Conservation (phyloP, 192 early-diverging fungal genomes). For the Backusella tarrabulga region DNA sequence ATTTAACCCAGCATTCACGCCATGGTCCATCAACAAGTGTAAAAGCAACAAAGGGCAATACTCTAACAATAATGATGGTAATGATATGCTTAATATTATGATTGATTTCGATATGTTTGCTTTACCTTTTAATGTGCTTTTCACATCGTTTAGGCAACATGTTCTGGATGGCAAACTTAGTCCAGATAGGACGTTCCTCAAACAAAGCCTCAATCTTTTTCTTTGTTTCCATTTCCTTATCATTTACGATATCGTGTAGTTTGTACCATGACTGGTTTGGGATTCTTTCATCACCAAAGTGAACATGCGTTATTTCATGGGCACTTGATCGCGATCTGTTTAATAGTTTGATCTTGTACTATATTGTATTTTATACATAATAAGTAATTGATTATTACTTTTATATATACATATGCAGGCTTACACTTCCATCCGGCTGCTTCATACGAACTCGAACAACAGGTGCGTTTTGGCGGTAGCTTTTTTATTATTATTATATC, state of each 20-base stretch:
- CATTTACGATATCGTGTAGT: neutral
- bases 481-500: neutral
- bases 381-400: neutral
- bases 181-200: conserved; percentile 46
- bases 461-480: conserved; percentile 51
- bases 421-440: conserved; percentile 42
- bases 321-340: conserved; percentile 23
- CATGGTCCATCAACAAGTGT: conserved; percentile 43
- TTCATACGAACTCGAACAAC: conserved; percentile 48
- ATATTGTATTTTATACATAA: neutral
- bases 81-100: too few relatives aligned
- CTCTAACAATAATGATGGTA: too few relatives aligned
- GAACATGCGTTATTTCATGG: conserved; percentile 16
- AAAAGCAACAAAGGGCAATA: conserved; percentile 22
- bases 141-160: conserved; percentile 14
- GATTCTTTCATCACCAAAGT: conserved; percentile 28
- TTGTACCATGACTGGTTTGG: conserved; percentile 13
- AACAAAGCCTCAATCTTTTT: conserved; percentile 27
- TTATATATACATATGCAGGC: neutral
- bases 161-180: conserved; percentile 31
- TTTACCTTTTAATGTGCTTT: conserved; percentile 24
- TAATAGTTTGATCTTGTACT: conserved; percentile 26
- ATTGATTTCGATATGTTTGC: too few relatives aligned
- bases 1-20: conserved; percentile 48
- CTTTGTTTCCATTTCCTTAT: neutral